These are phyloP conservation scores for Kregervanrija fluxuum DNA, from an alignment of 805 yeast species.

Conservation along the genomic window DNA sequence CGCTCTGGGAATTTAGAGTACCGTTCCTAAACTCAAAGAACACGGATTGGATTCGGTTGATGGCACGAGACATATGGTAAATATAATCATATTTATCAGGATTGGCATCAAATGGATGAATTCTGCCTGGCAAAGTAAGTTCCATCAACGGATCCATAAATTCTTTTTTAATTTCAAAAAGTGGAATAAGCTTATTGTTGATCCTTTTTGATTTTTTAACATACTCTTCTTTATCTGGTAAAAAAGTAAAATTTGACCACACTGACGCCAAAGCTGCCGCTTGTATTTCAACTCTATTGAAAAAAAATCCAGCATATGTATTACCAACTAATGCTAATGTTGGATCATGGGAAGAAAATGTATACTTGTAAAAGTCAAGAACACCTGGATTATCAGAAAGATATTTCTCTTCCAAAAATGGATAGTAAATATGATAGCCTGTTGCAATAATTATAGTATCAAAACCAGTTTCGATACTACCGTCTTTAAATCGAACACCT, in stretches of 20 bases:
- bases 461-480: constrained; percentile 22
- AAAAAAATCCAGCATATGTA: constrained; percentile 36
- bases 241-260: constrained; percentile 35
- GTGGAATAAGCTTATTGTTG: neutral
- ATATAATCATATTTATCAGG: constrained; percentile 11
- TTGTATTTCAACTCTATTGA: constrained; percentile 41
- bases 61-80: constrained; percentile 7
- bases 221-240: constrained; percentile 38
- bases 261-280: constrained; percentile 52
- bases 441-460: constrained; percentile 43
- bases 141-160: constrained; percentile 12
- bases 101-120: constrained; percentile 12
- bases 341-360: constrained; percentile 37
- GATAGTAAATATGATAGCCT: constrained; percentile 42
- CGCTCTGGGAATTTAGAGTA: constrained; percentile 1
- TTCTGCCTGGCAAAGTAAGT: constrained; percentile 8
- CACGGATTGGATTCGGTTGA: constrained; percentile 4
- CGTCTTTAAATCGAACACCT: constrained; percentile 27
- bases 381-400: constrained; percentile 3
- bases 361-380: constrained; percentile 21
- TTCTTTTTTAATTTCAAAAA: constrained; percentile 3
- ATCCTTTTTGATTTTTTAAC: constrained; percentile 14
- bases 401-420: constrained; percentile 26
- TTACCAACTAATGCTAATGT: constrained; percentile 36
- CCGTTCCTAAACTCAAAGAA: constrained; percentile 12